Evolutionary conservation across 495 filamentous ascomycete species (phyloP).

Genomic region (Hypoxylon fragiforme): DNA sequence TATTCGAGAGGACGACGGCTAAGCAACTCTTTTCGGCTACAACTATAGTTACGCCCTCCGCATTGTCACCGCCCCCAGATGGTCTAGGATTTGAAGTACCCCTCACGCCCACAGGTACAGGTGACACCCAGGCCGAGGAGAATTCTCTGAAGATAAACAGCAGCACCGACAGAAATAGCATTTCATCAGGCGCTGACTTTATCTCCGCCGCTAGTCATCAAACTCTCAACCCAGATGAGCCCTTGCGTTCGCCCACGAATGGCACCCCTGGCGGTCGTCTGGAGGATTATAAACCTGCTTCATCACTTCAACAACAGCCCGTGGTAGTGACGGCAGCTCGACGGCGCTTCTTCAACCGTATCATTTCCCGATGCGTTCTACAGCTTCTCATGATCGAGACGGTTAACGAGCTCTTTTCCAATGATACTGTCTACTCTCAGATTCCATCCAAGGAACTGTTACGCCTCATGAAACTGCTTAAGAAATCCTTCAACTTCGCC

Average conservation of each 20-base stretch:
- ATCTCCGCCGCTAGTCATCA: conserved; percentile 19
- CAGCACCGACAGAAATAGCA: conserved; percentile 48
- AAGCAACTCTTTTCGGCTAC: conserved; percentile 90
- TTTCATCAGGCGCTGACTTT: conserved; percentile 29
- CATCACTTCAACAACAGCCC: conserved; percentile 77
- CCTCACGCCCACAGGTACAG: conserved; percentile 44
- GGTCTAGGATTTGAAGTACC: conserved; percentile 48
- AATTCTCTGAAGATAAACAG: conserved; percentile 68
- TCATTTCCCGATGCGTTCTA: conserved; percentile 98
- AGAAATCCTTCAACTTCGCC: conserved; percentile 93
- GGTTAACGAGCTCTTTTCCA: conserved; percentile 96
- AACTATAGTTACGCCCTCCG: conserved; percentile 56
- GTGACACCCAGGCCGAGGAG: conserved; percentile 50
- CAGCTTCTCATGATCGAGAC: conserved; percentile 99
- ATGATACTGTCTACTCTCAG: conserved; percentile 90
- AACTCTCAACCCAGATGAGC: conserved; percentile 40
- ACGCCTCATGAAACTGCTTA: conserved; percentile 88
- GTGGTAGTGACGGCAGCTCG: conserved; percentile 89
- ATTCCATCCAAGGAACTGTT: conserved; percentile 88
- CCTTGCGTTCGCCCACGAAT: conserved; percentile 37
- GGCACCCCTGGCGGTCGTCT: conserved; percentile 54
- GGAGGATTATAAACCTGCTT: conserved; percentile 85
- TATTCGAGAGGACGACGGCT: conserved; percentile 93
- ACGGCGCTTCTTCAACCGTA: conserved; percentile 97
- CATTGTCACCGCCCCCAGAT: conserved; percentile 47